phyloP scores from a whole-genome alignment of 2,329 filamentous ascomycete genomes.

The Penicillium expansum region DNA sequence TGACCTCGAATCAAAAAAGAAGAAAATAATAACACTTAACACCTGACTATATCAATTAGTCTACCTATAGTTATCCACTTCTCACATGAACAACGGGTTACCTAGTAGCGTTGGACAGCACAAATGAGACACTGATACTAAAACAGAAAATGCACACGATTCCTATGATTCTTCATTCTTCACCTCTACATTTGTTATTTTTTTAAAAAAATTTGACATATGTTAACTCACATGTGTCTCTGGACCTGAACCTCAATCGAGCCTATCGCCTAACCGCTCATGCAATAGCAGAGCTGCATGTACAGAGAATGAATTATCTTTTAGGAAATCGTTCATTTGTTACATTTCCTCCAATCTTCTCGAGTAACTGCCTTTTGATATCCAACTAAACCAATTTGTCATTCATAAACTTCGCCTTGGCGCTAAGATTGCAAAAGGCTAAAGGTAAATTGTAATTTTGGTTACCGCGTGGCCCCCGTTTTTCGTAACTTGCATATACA shows the following conservation, averaged over 20 bases:
- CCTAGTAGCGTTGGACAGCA: neutral
- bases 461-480: slow-evolving; percentile 5
- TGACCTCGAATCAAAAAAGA: neutral
- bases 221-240: slow-evolving; percentile 18
- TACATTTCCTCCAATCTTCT: neutral
- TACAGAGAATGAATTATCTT: neutral
- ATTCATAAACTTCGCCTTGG: slow-evolving; percentile 8
- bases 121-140: slow-evolving; percentile 12
- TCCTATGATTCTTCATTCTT: slow-evolving; percentile 8
- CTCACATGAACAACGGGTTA: slow-evolving; percentile 2
- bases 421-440: slow-evolving; percentile 11
- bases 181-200: neutral
- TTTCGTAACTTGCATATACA: slow-evolving; percentile 7
- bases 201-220: too few relatives aligned
- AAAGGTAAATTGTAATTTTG: slow-evolving; percentile 11
- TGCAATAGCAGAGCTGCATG: slow-evolving; percentile 20
- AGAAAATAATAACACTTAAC: neutral
- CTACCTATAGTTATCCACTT: slow-evolving; percentile 1
- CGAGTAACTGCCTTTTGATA: slow-evolving; percentile 1
- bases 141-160: slow-evolving; percentile 18
- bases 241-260: slow-evolving; percentile 16
- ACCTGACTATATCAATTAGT: neutral
- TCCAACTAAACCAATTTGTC: slow-evolving; percentile 15
- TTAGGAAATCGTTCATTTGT: neutral
- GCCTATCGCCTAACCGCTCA: slow-evolving; percentile 19